Evolutionary conservation across 257 asterid species (phyloP).

Genomic region (Salvia hispanica): DNA sequence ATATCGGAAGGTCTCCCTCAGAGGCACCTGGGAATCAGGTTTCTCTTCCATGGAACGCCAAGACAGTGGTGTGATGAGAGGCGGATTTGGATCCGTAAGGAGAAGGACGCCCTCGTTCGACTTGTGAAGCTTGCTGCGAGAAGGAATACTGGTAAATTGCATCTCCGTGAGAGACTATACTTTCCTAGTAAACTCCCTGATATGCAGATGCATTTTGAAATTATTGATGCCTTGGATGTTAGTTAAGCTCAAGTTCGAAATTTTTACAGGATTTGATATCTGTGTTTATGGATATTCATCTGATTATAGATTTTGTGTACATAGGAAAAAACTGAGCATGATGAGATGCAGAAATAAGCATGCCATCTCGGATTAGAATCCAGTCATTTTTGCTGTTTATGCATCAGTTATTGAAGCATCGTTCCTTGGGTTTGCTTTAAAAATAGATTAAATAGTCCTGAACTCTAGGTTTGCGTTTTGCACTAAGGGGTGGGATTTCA

Average conservation of each 20-base stretch:
- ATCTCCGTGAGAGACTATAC: conserved; percentile 72
- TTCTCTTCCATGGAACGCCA: conserved; percentile 91
- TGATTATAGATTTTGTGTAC: neutral
- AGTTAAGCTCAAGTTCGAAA: conserved; percentile 24
- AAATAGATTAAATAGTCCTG: too few relatives aligned
- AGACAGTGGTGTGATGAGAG: conserved; percentile 85
- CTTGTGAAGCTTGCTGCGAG: conserved; percentile 66
- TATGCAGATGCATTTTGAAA: conserved; percentile 88
- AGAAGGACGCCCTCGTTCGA: conserved; percentile 64
- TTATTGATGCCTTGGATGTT: conserved; percentile 73
- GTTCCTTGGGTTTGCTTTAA: too few relatives aligned
- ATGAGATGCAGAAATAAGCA: too few relatives aligned
- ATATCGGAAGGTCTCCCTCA: conserved; percentile 49
- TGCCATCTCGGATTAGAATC: too few relatives aligned
- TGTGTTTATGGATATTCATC: too few relatives aligned
- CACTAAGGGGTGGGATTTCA: too few relatives aligned
- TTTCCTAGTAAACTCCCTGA: conserved; percentile 65
- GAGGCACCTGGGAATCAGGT: conserved; percentile 56
- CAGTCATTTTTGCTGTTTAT: too few relatives aligned
- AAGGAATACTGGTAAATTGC: conserved; percentile 57
- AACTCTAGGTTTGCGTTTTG: too few relatives aligned
- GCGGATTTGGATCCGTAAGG: conserved; percentile 71
- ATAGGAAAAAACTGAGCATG: too few relatives aligned
- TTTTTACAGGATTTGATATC: too few relatives aligned
- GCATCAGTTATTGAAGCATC: too few relatives aligned